Evolutionary conservation across 495 filamentous ascomycete species (phyloP).

Genomic region (Penicillium canescens): DNA sequence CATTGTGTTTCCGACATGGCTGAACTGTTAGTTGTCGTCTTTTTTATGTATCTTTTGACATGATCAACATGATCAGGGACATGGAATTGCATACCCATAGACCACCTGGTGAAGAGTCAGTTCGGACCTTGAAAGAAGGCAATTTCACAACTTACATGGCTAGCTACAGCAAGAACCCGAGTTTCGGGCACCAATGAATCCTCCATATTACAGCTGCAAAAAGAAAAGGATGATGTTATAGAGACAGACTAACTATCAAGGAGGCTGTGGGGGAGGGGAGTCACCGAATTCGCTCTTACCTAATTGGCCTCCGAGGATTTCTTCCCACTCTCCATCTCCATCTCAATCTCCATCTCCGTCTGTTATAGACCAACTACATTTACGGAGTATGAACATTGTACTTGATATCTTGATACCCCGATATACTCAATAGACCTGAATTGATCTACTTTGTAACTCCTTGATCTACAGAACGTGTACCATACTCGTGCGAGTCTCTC

Average conservation of each 20-base stretch:
- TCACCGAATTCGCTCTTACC: conserved; percentile 18
- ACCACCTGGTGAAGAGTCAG: conserved; percentile 61
- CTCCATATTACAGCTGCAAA: conserved; percentile 6
- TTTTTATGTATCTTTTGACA: conserved; percentile 5
- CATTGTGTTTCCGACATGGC: conserved; percentile 97
- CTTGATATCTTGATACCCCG: background rate
- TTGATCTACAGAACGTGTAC: too few species aligned
- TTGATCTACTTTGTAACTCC: too few species aligned
- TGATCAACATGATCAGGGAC: background rate
- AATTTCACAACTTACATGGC: conserved; percentile 74
- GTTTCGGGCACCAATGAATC: conserved; percentile 71
- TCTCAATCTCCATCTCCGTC: background rate
- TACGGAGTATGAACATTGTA: background rate
- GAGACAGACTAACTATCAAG: background rate
- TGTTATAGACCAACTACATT: too few species aligned
- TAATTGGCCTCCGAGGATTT: conserved; percentile 18
- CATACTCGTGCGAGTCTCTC: too few species aligned
- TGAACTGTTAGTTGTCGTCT: conserved; percentile 38
- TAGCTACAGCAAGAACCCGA: conserved; percentile 87
- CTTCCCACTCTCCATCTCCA: background rate
- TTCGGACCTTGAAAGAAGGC: background rate
- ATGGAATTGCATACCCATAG: conserved; percentile 61
- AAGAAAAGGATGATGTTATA: background rate
- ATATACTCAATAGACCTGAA: too few species aligned
- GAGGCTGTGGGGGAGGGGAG: background rate